phyloP scores from a whole-genome alignment of 495 filamentous ascomycete genomes.

The Pseudevernia furfuracea region DNA sequence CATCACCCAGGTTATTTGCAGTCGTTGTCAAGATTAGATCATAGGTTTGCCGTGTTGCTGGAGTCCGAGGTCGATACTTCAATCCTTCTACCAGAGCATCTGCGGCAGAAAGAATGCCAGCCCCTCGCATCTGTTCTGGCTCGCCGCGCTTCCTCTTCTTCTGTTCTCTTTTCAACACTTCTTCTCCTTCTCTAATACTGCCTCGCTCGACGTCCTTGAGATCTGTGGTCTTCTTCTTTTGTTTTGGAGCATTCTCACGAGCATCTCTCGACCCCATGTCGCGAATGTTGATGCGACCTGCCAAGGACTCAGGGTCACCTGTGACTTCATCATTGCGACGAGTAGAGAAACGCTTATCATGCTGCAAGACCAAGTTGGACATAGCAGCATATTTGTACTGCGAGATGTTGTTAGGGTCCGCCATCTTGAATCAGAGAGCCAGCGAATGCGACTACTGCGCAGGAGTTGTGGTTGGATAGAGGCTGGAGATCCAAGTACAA shows the following conservation, averaged over 20 bases:
- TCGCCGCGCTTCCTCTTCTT: slow-evolving; percentile 76
- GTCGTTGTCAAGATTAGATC: slow-evolving; percentile 90
- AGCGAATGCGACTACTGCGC: slow-evolving; percentile 24
- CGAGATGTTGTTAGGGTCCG: slow-evolving; percentile 84
- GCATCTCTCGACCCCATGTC: slow-evolving; percentile 87
- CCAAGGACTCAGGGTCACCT: slow-evolving; percentile 94
- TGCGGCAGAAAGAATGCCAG: slow-evolving; percentile 74
- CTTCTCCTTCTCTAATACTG: slow-evolving; percentile 72
- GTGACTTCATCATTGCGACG: slow-evolving; percentile 89
- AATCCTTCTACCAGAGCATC: slow-evolving; percentile 82
- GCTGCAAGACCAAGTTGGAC: slow-evolving; percentile 99
- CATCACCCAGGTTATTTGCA: slow-evolving; percentile 81
- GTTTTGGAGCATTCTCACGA: slow-evolving; percentile 70
- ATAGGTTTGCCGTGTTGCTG: slow-evolving; percentile 89
- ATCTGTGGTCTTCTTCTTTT: slow-evolving; percentile 55
- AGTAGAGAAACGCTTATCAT: slow-evolving; percentile 91
- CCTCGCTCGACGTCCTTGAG: slow-evolving; percentile 67
- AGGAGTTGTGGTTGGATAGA: background rate
- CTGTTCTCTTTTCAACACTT: slow-evolving; percentile 79
- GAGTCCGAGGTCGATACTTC: slow-evolving; percentile 81
- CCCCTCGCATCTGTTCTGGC: slow-evolving; percentile 60
- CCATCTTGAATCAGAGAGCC: slow-evolving; percentile 50
- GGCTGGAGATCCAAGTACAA: background rate
- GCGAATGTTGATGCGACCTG: slow-evolving; percentile 81
- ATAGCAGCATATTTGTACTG: slow-evolving; percentile 99